A percentile compares a stretch with the other conserved stretches of the same genome.
Evolutionary conservation across 495 filamentous ascomycete species (phyloP).

Genomic region (Trichoderma gamsii): DNA sequence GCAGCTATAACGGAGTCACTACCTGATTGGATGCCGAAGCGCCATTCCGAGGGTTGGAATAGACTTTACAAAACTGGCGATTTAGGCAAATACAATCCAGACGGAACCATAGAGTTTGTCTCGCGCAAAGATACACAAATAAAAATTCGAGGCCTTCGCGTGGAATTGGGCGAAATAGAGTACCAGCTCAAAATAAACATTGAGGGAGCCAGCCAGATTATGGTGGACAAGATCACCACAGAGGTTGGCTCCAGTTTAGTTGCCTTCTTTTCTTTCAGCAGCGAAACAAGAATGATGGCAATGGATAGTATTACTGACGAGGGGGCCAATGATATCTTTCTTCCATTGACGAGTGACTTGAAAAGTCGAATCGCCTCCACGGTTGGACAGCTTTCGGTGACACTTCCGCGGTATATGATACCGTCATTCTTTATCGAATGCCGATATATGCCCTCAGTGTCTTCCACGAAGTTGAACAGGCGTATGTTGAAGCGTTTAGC

Average conservation of each 20-base stretch:
- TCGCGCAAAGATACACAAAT: constrained; percentile 23
- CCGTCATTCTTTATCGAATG: constrained; percentile 17
- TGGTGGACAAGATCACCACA: not conserved
- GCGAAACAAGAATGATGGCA: not conserved
- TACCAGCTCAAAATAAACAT: not conserved
- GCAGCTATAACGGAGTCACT: not conserved
- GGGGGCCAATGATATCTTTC: not conserved
- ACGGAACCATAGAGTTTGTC: constrained; percentile 38
- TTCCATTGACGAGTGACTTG: not conserved
- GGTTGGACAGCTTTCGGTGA: constrained; percentile 7
- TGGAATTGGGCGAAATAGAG: constrained; percentile 27
- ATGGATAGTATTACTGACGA: constrained; percentile 18
- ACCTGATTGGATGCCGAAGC: constrained; percentile 9
- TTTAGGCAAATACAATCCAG: constrained; percentile 37
- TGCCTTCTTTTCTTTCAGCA: constrained; percentile 9
- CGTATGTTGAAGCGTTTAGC: not conserved
- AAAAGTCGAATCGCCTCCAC: not conserved
- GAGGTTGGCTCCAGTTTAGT: not conserved
- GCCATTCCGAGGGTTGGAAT: constrained; percentile 20
- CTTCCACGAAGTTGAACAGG: constrained; percentile 40
- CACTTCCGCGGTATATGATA: constrained; percentile 21
- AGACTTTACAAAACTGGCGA: constrained; percentile 36
- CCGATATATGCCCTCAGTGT: constrained; percentile 33
- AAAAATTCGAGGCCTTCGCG: constrained; percentile 25
- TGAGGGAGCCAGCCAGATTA: not conserved